A percentile compares a stretch with the other conserved stretches of the same genome.
Conservation (phyloP, 2,329 filamentous ascomycete genomes). For the Fusarium secorum region DNA sequence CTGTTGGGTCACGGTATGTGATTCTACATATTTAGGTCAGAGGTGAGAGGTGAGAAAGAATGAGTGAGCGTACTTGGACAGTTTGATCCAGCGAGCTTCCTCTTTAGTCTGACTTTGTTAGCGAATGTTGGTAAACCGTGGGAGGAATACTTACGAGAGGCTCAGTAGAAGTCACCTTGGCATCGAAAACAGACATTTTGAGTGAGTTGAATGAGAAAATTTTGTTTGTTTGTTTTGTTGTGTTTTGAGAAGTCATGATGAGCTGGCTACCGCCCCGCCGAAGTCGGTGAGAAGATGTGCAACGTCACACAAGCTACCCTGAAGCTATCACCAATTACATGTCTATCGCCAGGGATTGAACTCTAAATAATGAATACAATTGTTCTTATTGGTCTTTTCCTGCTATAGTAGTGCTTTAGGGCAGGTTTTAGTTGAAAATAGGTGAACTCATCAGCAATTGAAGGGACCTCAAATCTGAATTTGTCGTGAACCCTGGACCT, state of each 20-base stretch:
- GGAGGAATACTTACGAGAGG: slow-evolving; percentile 51
- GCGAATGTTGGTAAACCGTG: background rate
- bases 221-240: background rate
- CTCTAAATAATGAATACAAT: too few relatives aligned
- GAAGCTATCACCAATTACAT: background rate
- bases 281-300: slow-evolving; percentile 25
- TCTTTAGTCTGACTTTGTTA: slow-evolving; percentile 50
- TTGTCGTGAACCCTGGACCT: accelerated
- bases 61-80: slow-evolving; percentile 58
- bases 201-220: background rate
- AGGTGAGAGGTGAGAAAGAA: background rate
- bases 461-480: accelerated
- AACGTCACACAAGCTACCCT: slow-evolving; percentile 31
- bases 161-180: slow-evolving; percentile 54
- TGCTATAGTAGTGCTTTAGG: background rate
- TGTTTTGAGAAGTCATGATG: slow-evolving; percentile 7
- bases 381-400: accelerated
- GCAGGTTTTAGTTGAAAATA: accelerated
- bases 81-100: slow-evolving; percentile 67
- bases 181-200: slow-evolving; percentile 52
- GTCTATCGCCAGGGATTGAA: accelerated
- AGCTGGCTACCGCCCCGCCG: slow-evolving; percentile 12
- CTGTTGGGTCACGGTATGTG: slow-evolving; percentile 70
- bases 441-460: accelerated
- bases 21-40: slow-evolving; percentile 52